Evolutionary conservation across 2,329 filamentous ascomycete genomes (phyloP).

Genomic region (Myotisia sp.): DNA sequence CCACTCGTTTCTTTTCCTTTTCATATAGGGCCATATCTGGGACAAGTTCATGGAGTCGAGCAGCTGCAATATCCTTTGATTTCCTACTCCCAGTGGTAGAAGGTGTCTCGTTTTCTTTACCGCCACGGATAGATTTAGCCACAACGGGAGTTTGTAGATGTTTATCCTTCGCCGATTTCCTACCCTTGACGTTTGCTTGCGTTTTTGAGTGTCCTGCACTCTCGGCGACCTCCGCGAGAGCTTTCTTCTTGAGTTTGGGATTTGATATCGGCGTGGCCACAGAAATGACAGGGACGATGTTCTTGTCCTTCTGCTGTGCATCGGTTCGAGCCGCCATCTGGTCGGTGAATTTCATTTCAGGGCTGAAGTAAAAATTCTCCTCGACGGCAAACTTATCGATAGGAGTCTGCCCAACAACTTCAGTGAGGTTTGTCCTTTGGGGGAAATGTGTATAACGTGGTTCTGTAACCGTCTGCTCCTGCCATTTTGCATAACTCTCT

Average conservation of each 20-base stretch:
- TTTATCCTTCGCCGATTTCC: constrained; percentile 18
- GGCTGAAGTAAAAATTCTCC: constrained; percentile 46
- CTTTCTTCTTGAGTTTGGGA: constrained; percentile 11
- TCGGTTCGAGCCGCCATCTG: constrained; percentile 14
- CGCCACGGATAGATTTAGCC: constrained; percentile 39
- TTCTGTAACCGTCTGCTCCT: constrained; percentile 56
- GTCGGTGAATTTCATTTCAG: constrained; percentile 14
- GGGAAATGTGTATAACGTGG: constrained; percentile 77
- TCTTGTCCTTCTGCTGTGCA: constrained; percentile 27
- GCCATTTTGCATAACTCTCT: constrained; percentile 86
- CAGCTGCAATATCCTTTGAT: constrained; percentile 73
- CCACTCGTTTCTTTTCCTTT: constrained; percentile 76
- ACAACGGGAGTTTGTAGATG: constrained; percentile 40
- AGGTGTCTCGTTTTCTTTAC: constrained; percentile 76
- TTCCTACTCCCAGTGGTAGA: constrained; percentile 63
- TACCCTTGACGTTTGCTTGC: constrained; percentile 14
- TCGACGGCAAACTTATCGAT: constrained; percentile 61
- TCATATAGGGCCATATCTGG: constrained; percentile 81
- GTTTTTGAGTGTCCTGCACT: too few species aligned
- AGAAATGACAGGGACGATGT: constrained; percentile 12
- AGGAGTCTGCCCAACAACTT: constrained; percentile 79
- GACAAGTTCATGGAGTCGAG: constrained; percentile 60
- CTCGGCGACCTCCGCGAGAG: neutral
- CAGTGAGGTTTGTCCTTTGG: constrained; percentile 73
- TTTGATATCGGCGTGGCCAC: constrained; percentile 1